These are phyloP conservation scores for Pseudovirgaria hyperparasitica DNA, from an alignment of 2,329 filamentous ascomycete species.

Conservation along the genomic window DNA sequence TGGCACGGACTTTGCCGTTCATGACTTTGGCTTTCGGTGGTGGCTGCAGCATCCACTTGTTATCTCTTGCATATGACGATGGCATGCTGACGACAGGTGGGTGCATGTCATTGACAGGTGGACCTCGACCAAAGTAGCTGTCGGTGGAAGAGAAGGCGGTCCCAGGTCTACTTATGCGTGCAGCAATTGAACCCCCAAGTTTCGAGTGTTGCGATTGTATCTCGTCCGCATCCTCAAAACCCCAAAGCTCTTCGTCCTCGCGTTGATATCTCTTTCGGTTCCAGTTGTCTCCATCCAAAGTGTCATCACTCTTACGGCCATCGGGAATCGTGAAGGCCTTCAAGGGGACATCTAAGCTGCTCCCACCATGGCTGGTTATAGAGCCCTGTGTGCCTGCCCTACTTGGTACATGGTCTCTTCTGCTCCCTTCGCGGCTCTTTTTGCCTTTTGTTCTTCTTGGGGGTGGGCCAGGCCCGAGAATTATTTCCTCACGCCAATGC, in stretches of 20 bases:
- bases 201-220: slow-evolving; percentile 17
- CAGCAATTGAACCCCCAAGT: slow-evolving; percentile 17
- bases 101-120: slow-evolving; percentile 75
- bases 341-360: slow-evolving; percentile 20
- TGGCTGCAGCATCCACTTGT: slow-evolving; percentile 85
- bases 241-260: slow-evolving; percentile 82
- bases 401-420: no score
- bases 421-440: slow-evolving; percentile 38
- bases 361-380: slow-evolving; percentile 31
- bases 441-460: slow-evolving; percentile 42
- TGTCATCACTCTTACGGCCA: slow-evolving; percentile 22
- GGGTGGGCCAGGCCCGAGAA: slow-evolving; percentile 61
- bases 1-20: slow-evolving; percentile 67
- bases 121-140: slow-evolving; percentile 35
- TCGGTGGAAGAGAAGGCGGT: slow-evolving; percentile 13
- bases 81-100: slow-evolving; percentile 72
- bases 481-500: slow-evolving; percentile 80
- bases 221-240: slow-evolving; percentile 32
- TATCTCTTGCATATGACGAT: slow-evolving; percentile 55
- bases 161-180: slow-evolving; percentile 15
- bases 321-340: no score
- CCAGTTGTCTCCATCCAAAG: slow-evolving; percentile 42
- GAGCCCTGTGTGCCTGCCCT: slow-evolving; percentile 41
- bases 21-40: slow-evolving; percentile 83
- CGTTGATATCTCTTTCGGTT: slow-evolving; percentile 71